phyloP scores from a whole-genome alignment of 225 moss, liverwort and hornwort species.

The Polytrichum formosum region DNA sequence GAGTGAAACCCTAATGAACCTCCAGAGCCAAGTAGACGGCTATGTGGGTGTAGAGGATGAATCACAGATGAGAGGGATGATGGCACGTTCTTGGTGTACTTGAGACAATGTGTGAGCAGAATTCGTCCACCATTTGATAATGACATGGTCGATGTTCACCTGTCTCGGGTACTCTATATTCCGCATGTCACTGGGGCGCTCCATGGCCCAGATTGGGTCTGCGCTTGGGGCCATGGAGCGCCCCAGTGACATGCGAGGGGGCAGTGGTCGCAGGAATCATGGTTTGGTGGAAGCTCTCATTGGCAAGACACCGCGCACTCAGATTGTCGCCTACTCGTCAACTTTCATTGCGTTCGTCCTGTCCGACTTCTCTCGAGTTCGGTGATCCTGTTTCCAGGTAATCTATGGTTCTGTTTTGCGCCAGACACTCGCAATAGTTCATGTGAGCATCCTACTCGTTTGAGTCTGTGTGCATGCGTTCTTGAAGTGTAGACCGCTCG shows the following conservation, averaged over 20 bases:
- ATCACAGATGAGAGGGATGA: background rate
- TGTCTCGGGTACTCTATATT: background rate
- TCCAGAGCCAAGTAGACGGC: background rate
- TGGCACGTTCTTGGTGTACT: background rate
- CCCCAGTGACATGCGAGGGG: background rate
- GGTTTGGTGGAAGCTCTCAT: constrained; percentile 32
- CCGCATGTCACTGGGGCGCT: too few species aligned
- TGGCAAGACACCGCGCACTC: constrained; percentile 16
- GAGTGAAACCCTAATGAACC: background rate
- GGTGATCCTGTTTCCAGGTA: constrained; percentile 26
- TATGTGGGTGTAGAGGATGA: background rate
- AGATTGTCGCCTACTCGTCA: constrained; percentile 10
- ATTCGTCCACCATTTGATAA: constrained; percentile 7
- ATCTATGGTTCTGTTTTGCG: background rate
- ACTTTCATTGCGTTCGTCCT: constrained; percentile 15
- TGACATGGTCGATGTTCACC: background rate
- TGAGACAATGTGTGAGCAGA: background rate
- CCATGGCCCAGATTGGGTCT: too few species aligned
- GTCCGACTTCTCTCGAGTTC: constrained; percentile 19
- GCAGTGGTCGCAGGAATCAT: constrained; percentile 6
- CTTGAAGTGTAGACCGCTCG: constrained; percentile 2
- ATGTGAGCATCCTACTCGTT: too few species aligned
- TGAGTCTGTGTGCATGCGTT: too few species aligned
- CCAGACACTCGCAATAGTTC: too few species aligned
- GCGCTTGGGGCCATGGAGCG: too few species aligned